Conservation (phyloP, 805 yeast species). For the Candida hispaniensis region DNA sequence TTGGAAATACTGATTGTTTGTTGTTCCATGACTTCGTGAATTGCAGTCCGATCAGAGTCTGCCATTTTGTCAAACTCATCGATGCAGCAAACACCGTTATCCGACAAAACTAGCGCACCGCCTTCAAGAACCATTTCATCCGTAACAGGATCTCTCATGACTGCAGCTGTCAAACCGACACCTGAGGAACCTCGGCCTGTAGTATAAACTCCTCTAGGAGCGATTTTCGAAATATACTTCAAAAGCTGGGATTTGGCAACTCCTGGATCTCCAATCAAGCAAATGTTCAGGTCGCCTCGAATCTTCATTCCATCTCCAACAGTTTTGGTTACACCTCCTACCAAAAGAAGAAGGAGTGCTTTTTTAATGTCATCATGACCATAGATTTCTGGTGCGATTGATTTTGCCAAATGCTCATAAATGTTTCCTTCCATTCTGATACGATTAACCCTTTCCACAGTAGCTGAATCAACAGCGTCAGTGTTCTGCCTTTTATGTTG, state of each 20-base stretch:
- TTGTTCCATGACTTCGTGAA: constrained; percentile 99
- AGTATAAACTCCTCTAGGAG: constrained; percentile 94
- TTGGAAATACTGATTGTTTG: constrained; percentile 97
- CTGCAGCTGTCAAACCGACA: constrained; percentile 98
- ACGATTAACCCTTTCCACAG: constrained; percentile 43
- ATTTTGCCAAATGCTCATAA: constrained; percentile 68
- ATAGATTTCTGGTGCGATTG: constrained; percentile 95
- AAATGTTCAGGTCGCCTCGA: constrained; percentile 91
- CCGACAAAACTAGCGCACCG: constrained; percentile 98
- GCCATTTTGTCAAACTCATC: constrained; percentile 99
- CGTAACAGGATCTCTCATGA: constrained; percentile 89
- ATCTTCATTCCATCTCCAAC: constrained; percentile 95
- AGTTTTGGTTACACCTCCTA: constrained; percentile 92
- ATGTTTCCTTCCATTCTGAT: constrained; percentile 55
- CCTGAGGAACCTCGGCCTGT: constrained; percentile 99
- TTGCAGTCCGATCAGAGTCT: constrained; percentile 93
- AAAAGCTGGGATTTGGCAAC: constrained; percentile 96
- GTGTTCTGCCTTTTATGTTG: constrained; percentile 82
- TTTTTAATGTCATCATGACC: constrained; percentile 93
- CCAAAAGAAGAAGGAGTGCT: constrained; percentile 68
- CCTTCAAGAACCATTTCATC: constrained; percentile 96
- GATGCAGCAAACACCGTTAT: constrained; percentile 93
- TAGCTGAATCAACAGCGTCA: constrained; percentile 46
- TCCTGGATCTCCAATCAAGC: constrained; percentile 99
- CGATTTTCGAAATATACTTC: constrained; percentile 80